These are phyloP conservation scores for Phascolomyces articulosus DNA, from an alignment of 371 early-diverging fungal genomes.

Conservation along the genomic window DNA sequence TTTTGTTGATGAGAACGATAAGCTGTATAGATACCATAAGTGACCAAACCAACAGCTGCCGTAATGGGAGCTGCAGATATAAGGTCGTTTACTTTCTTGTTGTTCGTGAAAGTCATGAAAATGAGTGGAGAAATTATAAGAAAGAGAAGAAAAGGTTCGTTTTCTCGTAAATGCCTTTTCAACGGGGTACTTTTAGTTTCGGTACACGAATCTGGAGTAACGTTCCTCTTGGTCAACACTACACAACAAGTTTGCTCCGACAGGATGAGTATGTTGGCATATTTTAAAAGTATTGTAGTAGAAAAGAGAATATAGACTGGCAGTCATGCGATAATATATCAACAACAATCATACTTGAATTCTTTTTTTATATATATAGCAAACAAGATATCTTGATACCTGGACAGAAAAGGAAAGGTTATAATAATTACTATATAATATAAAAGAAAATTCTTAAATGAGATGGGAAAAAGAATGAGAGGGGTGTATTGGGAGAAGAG, in stretches of 20 bases:
- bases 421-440: too few species aligned
- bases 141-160: conserved; percentile 7
- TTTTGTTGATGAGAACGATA: conserved; percentile 1
- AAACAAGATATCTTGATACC: too few species aligned
- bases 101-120: neutral
- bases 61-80: neutral
- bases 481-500: too few species aligned
- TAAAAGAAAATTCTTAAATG: too few species aligned
- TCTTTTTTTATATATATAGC: too few species aligned
- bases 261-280: neutral
- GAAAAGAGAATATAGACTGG: too few species aligned
- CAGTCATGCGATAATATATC: too few species aligned
- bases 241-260: neutral
- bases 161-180: conserved; percentile 1
- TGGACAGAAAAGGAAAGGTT: too few species aligned
- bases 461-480: too few species aligned
- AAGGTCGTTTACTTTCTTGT: conserved; percentile 2
- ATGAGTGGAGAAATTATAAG: conserved; percentile 4
- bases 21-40: conserved; percentile 1
- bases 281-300: too few species aligned
- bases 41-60: neutral
- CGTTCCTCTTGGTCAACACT: neutral
- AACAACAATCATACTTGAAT: too few species aligned
- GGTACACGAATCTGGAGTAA: conserved; percentile 3
- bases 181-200: neutral